These are phyloP conservation scores for Sporodiniella umbellata DNA, from an alignment of 371 early-diverging fungal species.

Conservation along the genomic window DNA sequence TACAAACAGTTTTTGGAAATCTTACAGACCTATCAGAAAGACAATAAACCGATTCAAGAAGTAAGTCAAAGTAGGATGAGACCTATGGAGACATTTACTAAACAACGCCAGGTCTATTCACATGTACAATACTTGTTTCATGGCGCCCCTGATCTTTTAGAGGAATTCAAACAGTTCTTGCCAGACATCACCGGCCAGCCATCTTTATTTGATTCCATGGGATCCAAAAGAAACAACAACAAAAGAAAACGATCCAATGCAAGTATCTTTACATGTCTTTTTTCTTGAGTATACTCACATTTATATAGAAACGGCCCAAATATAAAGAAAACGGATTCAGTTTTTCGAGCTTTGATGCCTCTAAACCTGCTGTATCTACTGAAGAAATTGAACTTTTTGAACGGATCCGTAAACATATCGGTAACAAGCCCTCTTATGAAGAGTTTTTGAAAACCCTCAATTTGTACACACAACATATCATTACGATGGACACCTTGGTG, in stretches of 20 bases:
- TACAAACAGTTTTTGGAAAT: constrained; percentile 96
- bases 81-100: too few species aligned
- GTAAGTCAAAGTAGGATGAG: constrained; percentile 23
- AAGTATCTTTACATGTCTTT: too few species aligned
- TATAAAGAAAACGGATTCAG: not conserved
- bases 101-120: constrained; percentile 63
- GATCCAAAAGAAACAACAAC: not conserved
- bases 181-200: constrained; percentile 52
- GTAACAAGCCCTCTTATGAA: constrained; percentile 77
- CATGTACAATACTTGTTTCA: constrained; percentile 86
- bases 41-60: constrained; percentile 88
- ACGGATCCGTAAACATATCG: constrained; percentile 74
- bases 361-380: constrained; percentile 22
- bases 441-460: constrained; percentile 96
- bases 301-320: not conserved
- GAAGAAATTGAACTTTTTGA: constrained; percentile 91
- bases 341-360: constrained; percentile 6
- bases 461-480: constrained; percentile 90
- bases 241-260: not conserved
- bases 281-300: too few species aligned
- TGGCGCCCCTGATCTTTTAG: constrained; percentile 80
- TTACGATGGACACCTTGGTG: constrained; percentile 76
- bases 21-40: constrained; percentile 91
- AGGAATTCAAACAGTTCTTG: constrained; percentile 95
- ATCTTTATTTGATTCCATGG: not conserved